phyloP scores from a whole-genome alignment of 768 basidiomycete genomes.

The Dacryopinax primogenitus region DNA sequence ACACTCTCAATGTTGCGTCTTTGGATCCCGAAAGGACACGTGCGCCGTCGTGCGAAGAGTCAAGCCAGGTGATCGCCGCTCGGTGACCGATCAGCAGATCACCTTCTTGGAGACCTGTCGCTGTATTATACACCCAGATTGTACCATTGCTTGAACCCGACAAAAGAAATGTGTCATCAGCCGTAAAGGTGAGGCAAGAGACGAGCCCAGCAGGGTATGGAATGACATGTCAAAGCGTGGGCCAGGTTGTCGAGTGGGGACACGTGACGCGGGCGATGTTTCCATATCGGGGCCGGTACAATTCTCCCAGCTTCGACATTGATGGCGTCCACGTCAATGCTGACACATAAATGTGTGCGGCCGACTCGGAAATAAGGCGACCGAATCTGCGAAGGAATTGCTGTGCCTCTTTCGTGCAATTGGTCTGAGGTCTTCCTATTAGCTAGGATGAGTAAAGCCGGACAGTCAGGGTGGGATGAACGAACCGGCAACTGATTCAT shows the following conservation, averaged over 20 bases:
- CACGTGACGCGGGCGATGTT: neutral
- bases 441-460: neutral
- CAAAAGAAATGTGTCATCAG: neutral
- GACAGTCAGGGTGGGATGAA: neutral
- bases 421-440: neutral
- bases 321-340: neutral
- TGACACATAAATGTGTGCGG: neutral
- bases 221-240: neutral
- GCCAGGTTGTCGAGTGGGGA: neutral
- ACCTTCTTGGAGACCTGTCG: neutral
- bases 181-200: neutral
- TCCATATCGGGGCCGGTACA: neutral
- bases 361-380: neutral
- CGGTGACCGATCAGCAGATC: neutral
- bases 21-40: constrained; percentile 10
- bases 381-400: neutral
- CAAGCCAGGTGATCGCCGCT: neutral
- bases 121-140: neutral
- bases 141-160: neutral
- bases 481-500: neutral
- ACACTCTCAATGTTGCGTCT: constrained; percentile 14
- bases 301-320: neutral
- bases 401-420: neutral
- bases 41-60: constrained; percentile 11
- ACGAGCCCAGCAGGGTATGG: neutral